phyloP scores from a whole-genome alignment of 176 grass and related monocot species.

The Microstegium vimineum region DNA sequence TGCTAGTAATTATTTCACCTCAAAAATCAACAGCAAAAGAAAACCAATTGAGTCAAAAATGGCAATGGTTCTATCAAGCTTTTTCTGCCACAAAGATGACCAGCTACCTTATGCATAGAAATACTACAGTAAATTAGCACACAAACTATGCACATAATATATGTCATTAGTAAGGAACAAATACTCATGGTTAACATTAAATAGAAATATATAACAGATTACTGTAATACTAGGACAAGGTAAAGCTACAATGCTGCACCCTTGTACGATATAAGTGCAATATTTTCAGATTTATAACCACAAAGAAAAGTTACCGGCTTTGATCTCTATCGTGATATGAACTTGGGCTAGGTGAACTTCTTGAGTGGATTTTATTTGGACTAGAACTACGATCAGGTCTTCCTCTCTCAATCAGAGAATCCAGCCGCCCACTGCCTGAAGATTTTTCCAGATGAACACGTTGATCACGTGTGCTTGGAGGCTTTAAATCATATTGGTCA shows the following conservation, averaged over 20 bases:
- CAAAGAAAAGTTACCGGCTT: slow-evolving; percentile 60
- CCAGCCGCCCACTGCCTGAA: slow-evolving; percentile 45
- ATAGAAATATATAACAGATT: background rate
- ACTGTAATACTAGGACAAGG: background rate
- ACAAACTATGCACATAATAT: background rate
- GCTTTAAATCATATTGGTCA: slow-evolving; percentile 47
- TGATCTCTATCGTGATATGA: slow-evolving; percentile 73
- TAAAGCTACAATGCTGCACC: background rate
- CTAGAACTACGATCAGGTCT: slow-evolving; percentile 68
- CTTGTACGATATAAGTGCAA: slow-evolving; percentile 9
- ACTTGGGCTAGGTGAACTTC: slow-evolving; percentile 59
- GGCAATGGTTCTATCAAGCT: background rate
- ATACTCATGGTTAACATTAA: background rate
- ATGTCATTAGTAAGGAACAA: slow-evolving; percentile 23
- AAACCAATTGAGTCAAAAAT: background rate
- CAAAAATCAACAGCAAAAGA: background rate
- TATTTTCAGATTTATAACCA: slow-evolving; percentile 2
- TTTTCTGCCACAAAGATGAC: background rate
- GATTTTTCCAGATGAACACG: slow-evolving; percentile 59
- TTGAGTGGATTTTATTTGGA: slow-evolving; percentile 56
- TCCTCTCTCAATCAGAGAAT: slow-evolving; percentile 57
- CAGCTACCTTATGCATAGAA: background rate
- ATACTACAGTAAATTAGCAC: background rate
- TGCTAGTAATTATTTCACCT: slow-evolving; percentile 7
- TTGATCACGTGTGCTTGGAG: slow-evolving; percentile 44